Evolutionary conservation across 345 rosid genomes (phyloP).

Genomic region (Tarenaya hassleriana): DNA sequence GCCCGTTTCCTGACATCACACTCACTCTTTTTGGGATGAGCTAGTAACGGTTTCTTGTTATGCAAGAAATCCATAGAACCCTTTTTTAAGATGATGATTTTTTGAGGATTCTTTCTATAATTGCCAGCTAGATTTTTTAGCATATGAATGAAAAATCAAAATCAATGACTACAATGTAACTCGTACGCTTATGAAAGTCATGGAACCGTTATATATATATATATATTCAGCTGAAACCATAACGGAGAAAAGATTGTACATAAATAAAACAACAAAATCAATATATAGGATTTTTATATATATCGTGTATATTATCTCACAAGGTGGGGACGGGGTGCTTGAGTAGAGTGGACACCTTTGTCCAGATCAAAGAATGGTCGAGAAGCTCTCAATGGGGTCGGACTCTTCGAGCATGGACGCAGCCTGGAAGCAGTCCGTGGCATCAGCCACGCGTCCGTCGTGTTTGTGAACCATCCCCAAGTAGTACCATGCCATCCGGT

Average conservation of each 20-base stretch:
- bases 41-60: too few relatives aligned
- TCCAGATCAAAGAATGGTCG: conserved; percentile 43
- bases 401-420: conserved; percentile 93
- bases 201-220: too few relatives aligned
- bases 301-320: too few relatives aligned
- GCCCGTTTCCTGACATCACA: neutral
- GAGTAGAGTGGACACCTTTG: too few relatives aligned
- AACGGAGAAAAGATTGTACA: neutral
- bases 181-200: too few relatives aligned
- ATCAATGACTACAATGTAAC: too few relatives aligned
- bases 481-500: conserved; percentile 78
- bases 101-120: too few relatives aligned
- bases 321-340: neutral
- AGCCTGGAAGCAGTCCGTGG: conserved; percentile 87
- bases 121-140: too few relatives aligned
- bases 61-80: too few relatives aligned
- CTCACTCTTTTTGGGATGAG: too few relatives aligned
- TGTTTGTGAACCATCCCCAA: conserved; percentile 69
- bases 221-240: neutral
- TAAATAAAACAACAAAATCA: neutral
- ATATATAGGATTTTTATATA: neutral
- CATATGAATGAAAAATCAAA: too few relatives aligned
- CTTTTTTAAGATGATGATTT: too few relatives aligned
- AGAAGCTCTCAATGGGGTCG: conserved; percentile 83
- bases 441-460: conserved; percentile 85